Evolutionary conservation across 208 protist genomes (phyloP).

Genomic region (Blastocrithidia nonstop): DNA sequence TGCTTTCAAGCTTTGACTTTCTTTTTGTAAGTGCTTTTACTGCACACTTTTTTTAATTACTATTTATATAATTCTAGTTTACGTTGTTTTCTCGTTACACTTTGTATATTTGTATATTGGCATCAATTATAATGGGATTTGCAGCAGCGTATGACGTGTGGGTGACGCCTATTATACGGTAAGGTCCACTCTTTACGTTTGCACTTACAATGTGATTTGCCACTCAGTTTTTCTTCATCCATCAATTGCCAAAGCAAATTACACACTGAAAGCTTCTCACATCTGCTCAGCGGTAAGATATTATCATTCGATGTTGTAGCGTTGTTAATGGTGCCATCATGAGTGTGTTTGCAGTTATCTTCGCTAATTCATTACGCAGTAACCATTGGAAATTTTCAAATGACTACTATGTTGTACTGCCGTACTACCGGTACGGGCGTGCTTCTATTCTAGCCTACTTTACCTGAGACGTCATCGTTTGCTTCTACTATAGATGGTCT

Average conservation of each 20-base stretch:
- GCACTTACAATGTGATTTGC: constrained; percentile 45
- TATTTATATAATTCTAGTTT: not conserved
- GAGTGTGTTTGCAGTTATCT: constrained; percentile 39
- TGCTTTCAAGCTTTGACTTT: no score
- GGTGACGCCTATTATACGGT: constrained; percentile 35
- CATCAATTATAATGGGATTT: constrained; percentile 32
- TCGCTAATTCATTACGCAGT: constrained; percentile 17
- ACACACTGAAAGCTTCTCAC: constrained; percentile 18
- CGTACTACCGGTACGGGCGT: constrained; percentile 47
- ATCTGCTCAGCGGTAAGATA: constrained; percentile 18
- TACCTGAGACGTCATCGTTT: constrained; percentile 64
- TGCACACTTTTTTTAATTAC: not conserved
- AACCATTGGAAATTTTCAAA: constrained; percentile 13
- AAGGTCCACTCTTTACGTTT: constrained; percentile 28
- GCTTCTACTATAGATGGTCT: constrained; percentile 57
- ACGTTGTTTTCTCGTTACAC: not conserved
- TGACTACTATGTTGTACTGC: constrained; percentile 20
- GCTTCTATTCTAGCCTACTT: constrained; percentile 65
- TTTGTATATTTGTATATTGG: no score
- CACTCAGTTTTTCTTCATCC: constrained; percentile 15
- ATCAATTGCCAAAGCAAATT: constrained; percentile 14
- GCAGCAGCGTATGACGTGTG: constrained; percentile 41
- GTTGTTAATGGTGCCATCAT: constrained; percentile 56
- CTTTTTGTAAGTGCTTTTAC: no score
- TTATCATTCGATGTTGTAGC: constrained; percentile 50